Percentiles rank a stretch among this genome's conserved stretches.
Conservation (phyloP, 305 asterid species). For the Fraxinus platypoda region DNA sequence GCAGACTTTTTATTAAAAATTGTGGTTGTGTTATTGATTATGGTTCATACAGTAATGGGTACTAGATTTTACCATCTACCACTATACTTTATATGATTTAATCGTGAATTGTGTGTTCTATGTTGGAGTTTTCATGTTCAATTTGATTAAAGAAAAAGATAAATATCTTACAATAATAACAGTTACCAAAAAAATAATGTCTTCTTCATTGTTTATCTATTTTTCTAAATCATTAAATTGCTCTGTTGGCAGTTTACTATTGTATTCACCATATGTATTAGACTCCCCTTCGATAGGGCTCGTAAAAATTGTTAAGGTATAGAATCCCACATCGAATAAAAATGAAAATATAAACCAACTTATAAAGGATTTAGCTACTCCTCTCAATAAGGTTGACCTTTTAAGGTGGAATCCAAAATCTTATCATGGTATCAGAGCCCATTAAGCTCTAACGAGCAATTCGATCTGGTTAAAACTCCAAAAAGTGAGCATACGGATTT, state of each 20-base stretch:
- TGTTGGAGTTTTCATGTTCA: not conserved
- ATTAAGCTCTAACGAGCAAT: too few relatives aligned
- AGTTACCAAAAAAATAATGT: not conserved
- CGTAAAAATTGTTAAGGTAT: too few relatives aligned
- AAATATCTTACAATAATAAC: not conserved
- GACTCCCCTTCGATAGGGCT: not conserved
- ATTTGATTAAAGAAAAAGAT: not conserved
- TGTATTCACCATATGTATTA: not conserved
- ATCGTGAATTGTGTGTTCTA: not conserved
- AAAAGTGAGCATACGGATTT: too few relatives aligned
- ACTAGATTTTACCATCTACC: not conserved
- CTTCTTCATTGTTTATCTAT: not conserved
- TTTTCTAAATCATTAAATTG: not conserved
- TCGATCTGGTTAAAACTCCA: too few relatives aligned
- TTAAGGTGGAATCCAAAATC: too few relatives aligned
- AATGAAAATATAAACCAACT: too few relatives aligned
- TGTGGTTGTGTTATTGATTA: not conserved
- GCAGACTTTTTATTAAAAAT: not conserved
- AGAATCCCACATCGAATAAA: too few relatives aligned
- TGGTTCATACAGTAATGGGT: slow-evolving; percentile 3
- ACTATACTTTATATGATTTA: not conserved
- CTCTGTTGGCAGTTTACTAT: not conserved
- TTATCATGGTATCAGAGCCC: too few relatives aligned
- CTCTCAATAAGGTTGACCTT: too few relatives aligned
- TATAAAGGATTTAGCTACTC: too few relatives aligned